phyloP scores from a whole-genome alignment of 257 asterid genomes.

The Salvia miltiorrhiza region DNA sequence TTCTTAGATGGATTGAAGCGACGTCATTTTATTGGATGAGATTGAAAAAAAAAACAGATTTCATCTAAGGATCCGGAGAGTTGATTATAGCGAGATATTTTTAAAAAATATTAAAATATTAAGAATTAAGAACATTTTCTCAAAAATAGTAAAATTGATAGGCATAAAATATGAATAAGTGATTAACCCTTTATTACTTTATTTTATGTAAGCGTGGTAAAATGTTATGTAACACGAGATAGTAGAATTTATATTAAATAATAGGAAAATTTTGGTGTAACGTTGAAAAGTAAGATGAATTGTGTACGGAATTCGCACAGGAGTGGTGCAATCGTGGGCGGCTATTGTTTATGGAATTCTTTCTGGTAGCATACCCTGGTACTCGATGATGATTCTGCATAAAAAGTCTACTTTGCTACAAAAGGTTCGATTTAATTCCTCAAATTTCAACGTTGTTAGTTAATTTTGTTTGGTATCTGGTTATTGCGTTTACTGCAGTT shows the following conservation, averaged over 20 bases:
- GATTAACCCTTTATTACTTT: too few relatives aligned
- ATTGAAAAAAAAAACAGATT: too few relatives aligned
- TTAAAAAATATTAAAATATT: too few relatives aligned
- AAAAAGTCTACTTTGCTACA: constrained; percentile 80
- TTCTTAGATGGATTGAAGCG: too few relatives aligned
- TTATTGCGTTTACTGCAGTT: not conserved
- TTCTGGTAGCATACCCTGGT: constrained; percentile 88
- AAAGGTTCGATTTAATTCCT: constrained; percentile 42
- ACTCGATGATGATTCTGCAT: constrained; percentile 87
- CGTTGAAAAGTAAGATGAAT: not conserved
- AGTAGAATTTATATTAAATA: not conserved
- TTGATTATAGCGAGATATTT: too few relatives aligned
- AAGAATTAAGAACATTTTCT: too few relatives aligned
- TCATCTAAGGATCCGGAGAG: too few relatives aligned
- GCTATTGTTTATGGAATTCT: constrained; percentile 79
- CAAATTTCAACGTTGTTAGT: not conserved
- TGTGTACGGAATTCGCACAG: constrained; percentile 20
- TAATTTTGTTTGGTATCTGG: not conserved
- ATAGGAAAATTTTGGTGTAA: not conserved
- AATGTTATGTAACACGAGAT: not conserved
- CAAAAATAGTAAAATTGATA: too few relatives aligned
- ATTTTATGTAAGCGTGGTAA: not conserved
- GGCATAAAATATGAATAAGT: too few relatives aligned
- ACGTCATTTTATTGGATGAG: too few relatives aligned
- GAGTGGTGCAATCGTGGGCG: constrained; percentile 95